Conservation (phyloP, 192 early-diverging fungal species). For the Nowakowskiella sp. region DNA sequence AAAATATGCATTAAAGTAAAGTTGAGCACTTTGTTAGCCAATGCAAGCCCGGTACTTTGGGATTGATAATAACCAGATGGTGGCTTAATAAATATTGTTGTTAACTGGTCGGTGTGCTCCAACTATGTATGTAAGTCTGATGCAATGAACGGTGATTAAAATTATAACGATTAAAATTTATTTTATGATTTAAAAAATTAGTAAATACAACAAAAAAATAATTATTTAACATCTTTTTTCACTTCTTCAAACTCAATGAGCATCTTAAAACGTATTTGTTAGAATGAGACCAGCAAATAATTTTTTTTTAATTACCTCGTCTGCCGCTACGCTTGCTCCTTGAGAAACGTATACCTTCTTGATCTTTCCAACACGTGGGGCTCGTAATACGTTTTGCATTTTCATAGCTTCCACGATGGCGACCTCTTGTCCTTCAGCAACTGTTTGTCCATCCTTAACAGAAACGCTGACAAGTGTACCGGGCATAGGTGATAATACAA, state of each 20-base stretch:
- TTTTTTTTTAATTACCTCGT: slow-evolving; percentile 31
- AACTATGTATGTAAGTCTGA: too few species aligned
- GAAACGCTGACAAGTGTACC: slow-evolving; percentile 76
- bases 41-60: too few species aligned
- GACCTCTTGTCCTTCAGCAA: slow-evolving; percentile 74
- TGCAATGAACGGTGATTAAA: too few species aligned
- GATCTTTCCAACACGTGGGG: slow-evolving; percentile 67
- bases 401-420: slow-evolving; percentile 95
- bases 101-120: too few species aligned
- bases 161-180: too few species aligned
- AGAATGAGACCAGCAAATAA: not conserved
- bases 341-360: slow-evolving; percentile 65
- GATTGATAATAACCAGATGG: too few species aligned
- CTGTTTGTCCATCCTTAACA: slow-evolving; percentile 70
- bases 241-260: not conserved
- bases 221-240: too few species aligned
- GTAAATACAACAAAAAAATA: too few species aligned
- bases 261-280: not conserved
- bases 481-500: slow-evolving; percentile 85
- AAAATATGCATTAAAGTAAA: too few species aligned
- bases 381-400: slow-evolving; percentile 90
- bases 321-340: slow-evolving; percentile 69
- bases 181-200: too few species aligned
- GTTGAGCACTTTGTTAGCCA: too few species aligned
- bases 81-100: too few species aligned